These are phyloP conservation scores for Conidiobolus incongruus DNA, from an alignment of 371 early-diverging fungal genomes.

Conservation along the genomic window DNA sequence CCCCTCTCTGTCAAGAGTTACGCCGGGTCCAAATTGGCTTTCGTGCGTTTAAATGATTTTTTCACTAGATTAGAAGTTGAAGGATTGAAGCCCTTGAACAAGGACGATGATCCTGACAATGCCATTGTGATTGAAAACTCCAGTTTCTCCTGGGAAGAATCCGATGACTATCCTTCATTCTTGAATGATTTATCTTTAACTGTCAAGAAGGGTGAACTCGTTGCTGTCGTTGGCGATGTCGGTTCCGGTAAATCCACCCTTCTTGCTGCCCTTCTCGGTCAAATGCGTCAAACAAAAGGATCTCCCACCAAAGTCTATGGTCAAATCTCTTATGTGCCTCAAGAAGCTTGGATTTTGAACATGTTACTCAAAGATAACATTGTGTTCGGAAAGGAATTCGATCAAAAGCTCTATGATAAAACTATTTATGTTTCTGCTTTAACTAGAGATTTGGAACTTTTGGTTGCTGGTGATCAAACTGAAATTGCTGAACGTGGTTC, in stretches of 20 bases:
- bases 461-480: conserved; percentile 50
- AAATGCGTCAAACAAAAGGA: conserved; percentile 51
- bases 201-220: conserved; percentile 31
- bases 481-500: conserved; percentile 81
- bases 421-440: conserved; percentile 24
- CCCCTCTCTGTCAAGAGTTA: conserved; percentile 27
- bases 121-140: conserved; percentile 16
- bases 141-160: conserved; percentile 36
- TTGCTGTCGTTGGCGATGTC: conserved; percentile 67
- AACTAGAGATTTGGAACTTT: conserved; percentile 35
- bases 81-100: conserved; percentile 8
- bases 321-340: conserved; percentile 72
- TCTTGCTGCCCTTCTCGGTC: conserved; percentile 62
- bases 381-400: conserved; percentile 66
- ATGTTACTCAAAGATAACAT: conserved; percentile 77
- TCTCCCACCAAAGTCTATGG: conserved; percentile 37
- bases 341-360: conserved; percentile 90
- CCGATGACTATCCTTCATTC: conserved; percentile 21
- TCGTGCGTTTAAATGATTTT: conserved; percentile 27
- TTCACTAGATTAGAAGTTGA: conserved; percentile 37
- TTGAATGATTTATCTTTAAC: conserved; percentile 39
- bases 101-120: conserved; percentile 11
- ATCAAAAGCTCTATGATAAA: conserved; percentile 24
- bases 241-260: conserved; percentile 76
- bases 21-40: conserved; percentile 36